Evolutionary conservation across 163 green algal genomes (phyloP), one percentile per base, ranked within the genome.

Genomic region (Chlorella variabilis): DNA sequence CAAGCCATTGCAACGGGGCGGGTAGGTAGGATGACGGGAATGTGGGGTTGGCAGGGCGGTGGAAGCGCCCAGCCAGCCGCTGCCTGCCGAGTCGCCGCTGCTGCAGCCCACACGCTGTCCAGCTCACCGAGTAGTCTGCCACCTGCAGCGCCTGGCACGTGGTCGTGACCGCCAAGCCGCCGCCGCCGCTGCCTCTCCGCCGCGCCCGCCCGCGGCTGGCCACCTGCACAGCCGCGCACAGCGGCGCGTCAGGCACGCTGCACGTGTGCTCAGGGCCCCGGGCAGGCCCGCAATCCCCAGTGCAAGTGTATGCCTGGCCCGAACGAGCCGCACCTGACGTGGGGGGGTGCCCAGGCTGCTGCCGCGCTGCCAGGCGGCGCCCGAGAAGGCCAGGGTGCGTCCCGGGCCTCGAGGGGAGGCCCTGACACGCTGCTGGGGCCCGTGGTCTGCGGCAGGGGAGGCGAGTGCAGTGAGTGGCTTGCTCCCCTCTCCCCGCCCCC

Each of bases 121-220:
- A 42, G 20, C 78, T 74, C 54, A 80, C 79, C 42, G 80, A 85
- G 42, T 85, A 85, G 71, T 85, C 80, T 4, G 71, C 59, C 23
- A 59, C 54, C 61, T 81, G 80, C 80, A 85, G 75, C 0, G 77
- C 77, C 61, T 62, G 59, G 58, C 75, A 71, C 13, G 48, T 66
- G 70, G 21, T 39, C n/a, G 59, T 65, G 20, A 65, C 18, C 20
- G 31, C 31, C n/a, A 27, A 51, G 36, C 34, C 18, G 17, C 65
- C 23, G 65, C 34, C 23, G 9, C 65, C 20, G 65, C 65, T 51
- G 36, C 61, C 61, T 11, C 11, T 69, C 6, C 61, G 5, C 21
- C 61, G 36, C 36, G 34, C 18, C 31, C 62, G 62, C 31, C 25
- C 29, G 20, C 9, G 29, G 65, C 36, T 20, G 8, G 3, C n/a